Base-by-base conservation (phyloP, 495 filamentous ascomycete genomes). In the Zalerion maritima region DNA sequence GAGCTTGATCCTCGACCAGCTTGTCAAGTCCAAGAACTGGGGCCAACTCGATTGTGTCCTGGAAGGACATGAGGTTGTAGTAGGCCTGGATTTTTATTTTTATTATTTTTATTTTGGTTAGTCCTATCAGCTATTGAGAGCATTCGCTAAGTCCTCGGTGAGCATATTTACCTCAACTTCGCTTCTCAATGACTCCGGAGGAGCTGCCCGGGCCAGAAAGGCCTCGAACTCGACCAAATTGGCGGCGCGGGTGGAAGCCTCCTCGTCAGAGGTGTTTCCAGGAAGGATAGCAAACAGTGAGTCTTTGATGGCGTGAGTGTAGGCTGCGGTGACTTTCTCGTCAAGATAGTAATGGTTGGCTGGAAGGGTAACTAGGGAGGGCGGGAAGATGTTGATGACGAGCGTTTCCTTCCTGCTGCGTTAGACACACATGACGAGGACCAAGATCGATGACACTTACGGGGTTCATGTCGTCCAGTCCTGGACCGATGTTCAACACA, bases 21-120 rank as follows among this genome's bases (percentile, higher is more conserved):
- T 54, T 46, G 2, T 57, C 36, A 14, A 80, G 45, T 5, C 57
- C 60, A 10, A 81, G 45, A 21, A 67, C 54, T 7, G 76, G 75
- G 3, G 69, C 40, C 17, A 75, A 42, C 0, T 55, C 49, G 10
- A 54, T 46, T 5, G 60, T 61, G 25, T 78, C 67, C 12, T 62
- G 51, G 24, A 75, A 8, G 2, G 37, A 28, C 10, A 46, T 41
- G 16, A 47, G 44, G 20, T 46, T 43, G 16, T 49, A 40, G 14
- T 36, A 49, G 49, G 53, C 49, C 51, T 32, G 17, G 12, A 10
- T 7, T 7, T 22, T 50, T 21, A 47, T 40, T 14, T 15, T 19
- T 10, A 8, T 6, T 17, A 6, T 33, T 7, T 2, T 6, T 8
- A 28, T 24, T 37, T 10, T 7, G 13, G 12, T 17, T 4, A 6